Base-by-base conservation (phyloP, 106 monocot genomes). In the Platanthera zijinensis region DNA sequence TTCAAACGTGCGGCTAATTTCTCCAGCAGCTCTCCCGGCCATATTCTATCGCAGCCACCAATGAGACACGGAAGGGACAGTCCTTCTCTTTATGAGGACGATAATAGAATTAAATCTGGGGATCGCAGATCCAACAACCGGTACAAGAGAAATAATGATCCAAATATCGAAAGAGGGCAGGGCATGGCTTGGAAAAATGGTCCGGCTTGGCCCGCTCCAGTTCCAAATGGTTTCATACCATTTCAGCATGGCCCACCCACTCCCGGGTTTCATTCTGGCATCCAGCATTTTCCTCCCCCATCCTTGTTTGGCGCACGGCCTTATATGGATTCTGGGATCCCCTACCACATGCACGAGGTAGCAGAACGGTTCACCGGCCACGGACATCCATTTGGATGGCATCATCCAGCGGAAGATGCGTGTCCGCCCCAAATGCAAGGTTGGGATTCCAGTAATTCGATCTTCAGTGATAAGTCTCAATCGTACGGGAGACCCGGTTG, bases 221-320 rank as follows among this genome's bases (percentile, higher is more conserved):
- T 83, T 67, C 77, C 78, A 73, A 94, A 99, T 85, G 91, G 94
- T 50, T 97, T 91, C 56, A 83, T 89, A 15, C 93, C 89, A 10
- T 76, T 91, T 61, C 94, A 85, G n/a, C 90, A 88, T 66, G 86
- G 88, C 47, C 88, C 89, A 12, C 87, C 85, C 46, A 71, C 79
- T 73, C 69, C 80, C 73, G 86, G 85, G 52, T 94, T 88, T 83
- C 92, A 85, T 78, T 87, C 90, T 28, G 71, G 73, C 75, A 57
- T 90, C 19, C 85, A 80, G 25, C 94, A 83, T 62, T 99, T 86
- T 81, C 84, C 87, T 52, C 74, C 50, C 70, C 90, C 90, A 59
- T 80, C 90, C 61, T 56, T 93, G 48, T 99, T 90, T 86, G 83
- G 85, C 77, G 70, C 92, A 52, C 82, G 96, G 54, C 87, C 90